Evolutionary conservation across 768 basidiomycete species (phyloP).

Genomic region (Termitomyces sp.): DNA sequence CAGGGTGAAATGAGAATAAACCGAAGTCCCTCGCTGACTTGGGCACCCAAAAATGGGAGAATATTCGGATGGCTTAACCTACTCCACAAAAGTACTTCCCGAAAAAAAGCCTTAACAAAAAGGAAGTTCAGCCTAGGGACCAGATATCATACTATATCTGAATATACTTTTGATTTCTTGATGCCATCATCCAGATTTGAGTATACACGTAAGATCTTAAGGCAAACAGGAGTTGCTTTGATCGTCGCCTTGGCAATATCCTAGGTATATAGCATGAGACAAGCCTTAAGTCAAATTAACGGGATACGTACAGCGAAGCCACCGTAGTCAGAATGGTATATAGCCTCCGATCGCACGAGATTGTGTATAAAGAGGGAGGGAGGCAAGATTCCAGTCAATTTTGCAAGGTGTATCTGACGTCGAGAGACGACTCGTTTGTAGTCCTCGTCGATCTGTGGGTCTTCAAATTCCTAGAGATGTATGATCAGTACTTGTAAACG

Average conservation of each 20-base stretch:
- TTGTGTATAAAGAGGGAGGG: conserved; percentile 23
- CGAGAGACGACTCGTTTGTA: conserved; percentile 12
- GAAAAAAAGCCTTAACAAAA: conserved; percentile 18
- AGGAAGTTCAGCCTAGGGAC: background rate
- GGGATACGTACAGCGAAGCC: conserved; percentile 27
- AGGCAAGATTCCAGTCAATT: conserved; percentile 17
- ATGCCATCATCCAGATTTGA: conserved; percentile 3
- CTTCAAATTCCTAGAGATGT: conserved; percentile 6
- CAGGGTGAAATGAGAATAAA: conserved; percentile 24
- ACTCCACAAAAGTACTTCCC: conserved; percentile 24
- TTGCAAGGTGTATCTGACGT: conserved; percentile 19
- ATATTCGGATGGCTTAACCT: conserved; percentile 27
- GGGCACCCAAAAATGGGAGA: conserved; percentile 25
- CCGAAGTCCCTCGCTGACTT: background rate
- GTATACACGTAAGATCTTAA: conserved; percentile 23
- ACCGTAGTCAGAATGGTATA: conserved; percentile 21
- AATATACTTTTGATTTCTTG: conserved; percentile 16
- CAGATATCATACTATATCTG: background rate
- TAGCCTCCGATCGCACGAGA: conserved; percentile 5
- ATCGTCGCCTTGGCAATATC: conserved; percentile 21
- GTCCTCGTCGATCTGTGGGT: background rate
- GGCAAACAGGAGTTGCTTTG: conserved; percentile 15
- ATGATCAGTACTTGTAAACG: background rate
- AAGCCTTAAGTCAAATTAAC: background rate
- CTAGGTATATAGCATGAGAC: conserved; percentile 3